phyloP scores from a whole-genome alignment of 371 early-diverging fungal species.

The Syncephalis plumigaleata region DNA sequence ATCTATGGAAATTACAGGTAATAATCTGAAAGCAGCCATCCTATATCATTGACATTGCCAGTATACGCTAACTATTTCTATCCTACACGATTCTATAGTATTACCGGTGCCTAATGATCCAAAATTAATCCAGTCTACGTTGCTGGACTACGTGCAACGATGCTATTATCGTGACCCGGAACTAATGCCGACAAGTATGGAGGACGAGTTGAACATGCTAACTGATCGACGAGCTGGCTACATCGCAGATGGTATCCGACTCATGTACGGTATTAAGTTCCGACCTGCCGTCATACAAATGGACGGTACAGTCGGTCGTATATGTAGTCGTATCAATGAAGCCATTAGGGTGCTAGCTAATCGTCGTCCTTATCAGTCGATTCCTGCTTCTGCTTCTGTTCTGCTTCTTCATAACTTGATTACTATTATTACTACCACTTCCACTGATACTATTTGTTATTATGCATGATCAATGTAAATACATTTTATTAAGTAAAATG shows the following conservation, averaged over 20 bases:
- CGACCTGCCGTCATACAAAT: constrained; percentile 60
- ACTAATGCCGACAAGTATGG: constrained; percentile 26
- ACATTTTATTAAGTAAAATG: no score
- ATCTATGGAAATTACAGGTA: constrained; percentile 62
- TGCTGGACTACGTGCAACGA: constrained; percentile 14
- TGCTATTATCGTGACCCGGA: constrained; percentile 22
- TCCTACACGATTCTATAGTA: not conserved
- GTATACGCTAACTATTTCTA: not conserved
- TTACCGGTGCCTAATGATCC: not conserved
- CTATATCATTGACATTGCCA: not conserved
- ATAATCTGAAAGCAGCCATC: constrained; percentile 2
- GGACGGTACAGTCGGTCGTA: constrained; percentile 24
- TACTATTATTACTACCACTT: no score
- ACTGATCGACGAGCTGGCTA: constrained; percentile 33
- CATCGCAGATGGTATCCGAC: constrained; percentile 58
- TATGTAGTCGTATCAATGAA: no score
- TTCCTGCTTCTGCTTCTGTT: no score
- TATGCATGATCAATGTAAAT: no score
- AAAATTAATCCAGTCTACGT: not conserved
- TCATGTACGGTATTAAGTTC: constrained; percentile 73
- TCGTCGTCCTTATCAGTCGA: no score
- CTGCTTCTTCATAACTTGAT: no score
- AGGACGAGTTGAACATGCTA: constrained; percentile 36
- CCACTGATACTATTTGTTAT: no score
- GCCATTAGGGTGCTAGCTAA: no score